A percentile compares a stretch with the other conserved stretches of the same genome.
Conservation (phyloP, 2,329 filamentous ascomycete species). For the Zymoseptoria ardabiliae region DNA sequence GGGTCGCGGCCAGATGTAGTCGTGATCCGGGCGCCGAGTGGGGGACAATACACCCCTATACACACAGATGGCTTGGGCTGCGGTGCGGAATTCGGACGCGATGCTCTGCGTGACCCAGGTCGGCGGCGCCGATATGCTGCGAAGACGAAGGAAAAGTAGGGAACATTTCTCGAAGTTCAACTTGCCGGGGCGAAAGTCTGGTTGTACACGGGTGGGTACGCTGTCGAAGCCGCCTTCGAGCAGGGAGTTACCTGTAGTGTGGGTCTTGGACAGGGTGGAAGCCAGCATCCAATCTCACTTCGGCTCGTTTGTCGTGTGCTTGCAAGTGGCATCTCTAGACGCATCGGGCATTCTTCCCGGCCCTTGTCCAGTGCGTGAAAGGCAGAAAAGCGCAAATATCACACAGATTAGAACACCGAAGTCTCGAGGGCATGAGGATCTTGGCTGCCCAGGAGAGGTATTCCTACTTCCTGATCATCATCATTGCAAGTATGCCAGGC, state of each 20-base stretch:
- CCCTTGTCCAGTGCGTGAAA: not conserved
- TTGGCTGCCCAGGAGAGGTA: too few species aligned
- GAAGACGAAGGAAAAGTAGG: not conserved
- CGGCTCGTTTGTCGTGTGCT: not conserved
- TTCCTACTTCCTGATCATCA: too few species aligned
- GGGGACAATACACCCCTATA: not conserved
- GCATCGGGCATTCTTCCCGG: not conserved
- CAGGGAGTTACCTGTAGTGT: not conserved
- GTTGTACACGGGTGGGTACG: not conserved
- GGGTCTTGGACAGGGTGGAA: not conserved
- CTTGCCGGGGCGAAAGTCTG: not conserved
- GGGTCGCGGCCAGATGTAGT: not conserved
- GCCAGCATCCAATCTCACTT: not conserved
- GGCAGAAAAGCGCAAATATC: not conserved
- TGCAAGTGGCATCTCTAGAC: not conserved
- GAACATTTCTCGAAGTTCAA: not conserved
- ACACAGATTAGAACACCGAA: not conserved
- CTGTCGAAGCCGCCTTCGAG: not conserved
- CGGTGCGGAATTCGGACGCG: not conserved
- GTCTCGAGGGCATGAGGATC: too few species aligned
- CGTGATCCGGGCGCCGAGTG: too few species aligned
- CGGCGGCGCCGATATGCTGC: not conserved
- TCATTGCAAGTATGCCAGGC: not conserved
- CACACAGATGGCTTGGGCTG: not conserved
- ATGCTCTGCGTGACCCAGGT: not conserved